These are phyloP conservation scores for Sclerotinia subarctica DNA, from an alignment of 2,329 filamentous ascomycete species.

Conservation along the genomic window DNA sequence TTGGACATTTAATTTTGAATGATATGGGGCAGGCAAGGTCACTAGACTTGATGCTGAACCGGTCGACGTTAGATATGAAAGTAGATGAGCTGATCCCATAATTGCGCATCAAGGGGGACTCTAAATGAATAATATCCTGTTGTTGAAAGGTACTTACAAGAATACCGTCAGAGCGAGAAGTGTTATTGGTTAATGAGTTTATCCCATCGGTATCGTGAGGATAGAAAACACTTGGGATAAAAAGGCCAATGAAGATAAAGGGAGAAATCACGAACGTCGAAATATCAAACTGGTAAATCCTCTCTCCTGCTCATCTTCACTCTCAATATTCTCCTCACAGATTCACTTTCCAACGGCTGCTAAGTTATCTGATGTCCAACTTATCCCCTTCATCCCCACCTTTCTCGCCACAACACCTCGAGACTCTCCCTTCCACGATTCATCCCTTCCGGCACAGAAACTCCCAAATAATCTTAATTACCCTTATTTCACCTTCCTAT, in stretches of 20 bases:
- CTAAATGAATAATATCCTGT: fast-evolving
- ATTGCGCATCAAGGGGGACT: too few species aligned
- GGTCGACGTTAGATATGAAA: neutral
- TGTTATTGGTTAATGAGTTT: fast-evolving
- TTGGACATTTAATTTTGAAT: neutral
- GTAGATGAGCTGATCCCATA: neutral
- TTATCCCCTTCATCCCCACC: neutral
- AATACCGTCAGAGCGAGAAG: neutral
- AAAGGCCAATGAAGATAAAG: neutral
- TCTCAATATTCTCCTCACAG: neutral
- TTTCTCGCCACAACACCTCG: neutral
- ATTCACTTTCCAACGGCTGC: neutral
- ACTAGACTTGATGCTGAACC: neutral
- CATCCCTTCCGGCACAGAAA: neutral
- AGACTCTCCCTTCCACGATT: neutral
- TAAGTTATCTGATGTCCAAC: neutral
- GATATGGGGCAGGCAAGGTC: too few species aligned
- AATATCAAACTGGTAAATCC: slow-evolving; percentile 9
- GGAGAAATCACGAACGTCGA: neutral
- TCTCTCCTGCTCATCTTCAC: neutral
- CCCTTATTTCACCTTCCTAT: neutral
- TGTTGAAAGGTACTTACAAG: neutral
- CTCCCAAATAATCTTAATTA: neutral
- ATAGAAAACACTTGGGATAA: too few species aligned
- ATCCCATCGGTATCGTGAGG: neutral